Conservation (phyloP, 2,329 filamentous ascomycete species). For the Diaporthe sp. region DNA sequence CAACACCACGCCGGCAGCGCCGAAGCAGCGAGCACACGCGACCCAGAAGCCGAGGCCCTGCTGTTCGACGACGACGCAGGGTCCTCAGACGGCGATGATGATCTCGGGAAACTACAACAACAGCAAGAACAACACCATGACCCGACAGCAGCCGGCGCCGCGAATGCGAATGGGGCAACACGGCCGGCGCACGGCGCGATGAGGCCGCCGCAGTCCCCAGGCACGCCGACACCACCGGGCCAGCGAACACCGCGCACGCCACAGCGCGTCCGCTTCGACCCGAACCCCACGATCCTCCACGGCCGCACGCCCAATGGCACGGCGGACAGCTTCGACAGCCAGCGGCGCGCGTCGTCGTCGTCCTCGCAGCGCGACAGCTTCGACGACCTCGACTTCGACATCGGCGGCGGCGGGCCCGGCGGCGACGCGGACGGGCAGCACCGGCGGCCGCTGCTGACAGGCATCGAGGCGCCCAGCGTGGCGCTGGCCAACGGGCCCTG, state of each 20-base stretch:
- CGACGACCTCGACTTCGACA: slow-evolving; percentile 50
- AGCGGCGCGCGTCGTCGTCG: slow-evolving; percentile 18
- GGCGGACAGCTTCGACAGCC: slow-evolving; percentile 39
- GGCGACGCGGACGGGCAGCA: slow-evolving; percentile 61
- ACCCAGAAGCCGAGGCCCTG: slow-evolving; percentile 46
- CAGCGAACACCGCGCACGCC: slow-evolving; percentile 68
- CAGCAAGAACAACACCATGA: background rate
- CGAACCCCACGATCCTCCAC: slow-evolving; percentile 60
- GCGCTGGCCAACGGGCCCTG: slow-evolving; percentile 73
- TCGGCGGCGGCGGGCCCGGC: slow-evolving; percentile 51
- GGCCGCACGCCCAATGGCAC: slow-evolving; percentile 41
- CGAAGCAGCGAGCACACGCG: slow-evolving; percentile 40
- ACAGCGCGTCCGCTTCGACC: slow-evolving; percentile 82
- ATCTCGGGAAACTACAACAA: slow-evolving; percentile 34
- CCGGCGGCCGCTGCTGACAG: slow-evolving; percentile 82
- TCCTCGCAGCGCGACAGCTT: slow-evolving; percentile 44
- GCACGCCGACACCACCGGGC: slow-evolving; percentile 3
- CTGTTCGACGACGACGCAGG: slow-evolving; percentile 44
- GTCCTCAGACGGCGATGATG: slow-evolving; percentile 39
- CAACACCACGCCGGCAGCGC: slow-evolving; percentile 41
- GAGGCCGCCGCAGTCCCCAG: slow-evolving; percentile 22
- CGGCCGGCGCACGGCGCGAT: slow-evolving; percentile 41
- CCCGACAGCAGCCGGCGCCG: slow-evolving; percentile 37
- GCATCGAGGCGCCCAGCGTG: slow-evolving; percentile 85
- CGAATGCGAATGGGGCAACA: slow-evolving; percentile 20